Evolutionary conservation across 352 stramenopile species (phyloP).

Genomic region (Globisporangium paddicum): DNA sequence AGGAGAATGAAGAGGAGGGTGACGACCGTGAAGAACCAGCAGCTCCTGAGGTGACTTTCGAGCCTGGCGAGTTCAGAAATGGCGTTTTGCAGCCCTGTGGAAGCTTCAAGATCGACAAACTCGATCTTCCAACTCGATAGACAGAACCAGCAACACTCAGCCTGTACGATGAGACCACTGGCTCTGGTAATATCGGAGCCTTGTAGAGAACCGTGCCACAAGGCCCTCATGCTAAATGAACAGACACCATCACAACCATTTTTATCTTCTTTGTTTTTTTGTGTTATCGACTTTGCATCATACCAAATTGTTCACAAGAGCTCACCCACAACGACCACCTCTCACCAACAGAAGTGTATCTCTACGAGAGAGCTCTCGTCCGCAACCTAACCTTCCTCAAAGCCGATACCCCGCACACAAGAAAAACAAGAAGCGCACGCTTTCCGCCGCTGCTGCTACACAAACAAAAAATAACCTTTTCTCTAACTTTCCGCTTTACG

Average conservation of each 20-base stretch:
- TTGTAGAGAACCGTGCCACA: not conserved
- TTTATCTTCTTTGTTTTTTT: not conserved
- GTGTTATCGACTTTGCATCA: slow-evolving; percentile 1
- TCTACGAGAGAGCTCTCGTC: not conserved
- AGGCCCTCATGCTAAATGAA: not conserved
- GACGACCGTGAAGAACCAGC: not conserved
- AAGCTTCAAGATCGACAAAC: slow-evolving; percentile 37
- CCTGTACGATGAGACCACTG: too few species aligned
- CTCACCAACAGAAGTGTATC: not conserved
- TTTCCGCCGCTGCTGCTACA: slow-evolving; percentile 4
- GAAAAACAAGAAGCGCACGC: not conserved
- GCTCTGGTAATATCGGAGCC: too few species aligned
- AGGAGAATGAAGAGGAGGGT: slow-evolving; percentile 11
- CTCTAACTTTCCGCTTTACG: slow-evolving; percentile 64
- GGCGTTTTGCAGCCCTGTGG: slow-evolving; percentile 40
- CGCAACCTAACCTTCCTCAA: not conserved
- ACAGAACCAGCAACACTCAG: not conserved
- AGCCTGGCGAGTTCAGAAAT: slow-evolving; percentile 36
- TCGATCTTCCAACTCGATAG: slow-evolving; percentile 25
- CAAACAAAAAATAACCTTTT: slow-evolving; percentile 31
- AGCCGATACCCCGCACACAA: not conserved
- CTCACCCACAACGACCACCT: too few species aligned
- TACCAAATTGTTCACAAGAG: too few species aligned
- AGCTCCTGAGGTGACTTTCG: slow-evolving; percentile 9
- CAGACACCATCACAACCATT: not conserved